Evolutionary conservation across 768 basidiomycete genomes (phyloP).

Genomic region (Albatrellus ellisii): DNA sequence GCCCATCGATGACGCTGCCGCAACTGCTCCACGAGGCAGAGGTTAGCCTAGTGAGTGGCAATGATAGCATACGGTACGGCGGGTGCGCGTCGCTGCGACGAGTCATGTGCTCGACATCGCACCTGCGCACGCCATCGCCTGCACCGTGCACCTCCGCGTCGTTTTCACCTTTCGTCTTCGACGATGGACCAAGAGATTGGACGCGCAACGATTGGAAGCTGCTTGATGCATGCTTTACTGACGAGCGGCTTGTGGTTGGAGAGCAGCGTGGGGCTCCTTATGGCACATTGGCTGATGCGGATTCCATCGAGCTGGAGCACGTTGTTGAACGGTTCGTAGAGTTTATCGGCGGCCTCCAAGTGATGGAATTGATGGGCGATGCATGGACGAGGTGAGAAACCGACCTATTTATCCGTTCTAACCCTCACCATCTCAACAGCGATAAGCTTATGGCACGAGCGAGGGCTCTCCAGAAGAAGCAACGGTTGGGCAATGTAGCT

Average conservation of each 20-base stretch:
- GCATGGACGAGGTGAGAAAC: conserved; percentile 43
- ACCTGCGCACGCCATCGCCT: conserved; percentile 11
- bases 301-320: conserved; percentile 35
- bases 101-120: background rate
- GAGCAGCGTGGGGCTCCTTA: conserved; percentile 17
- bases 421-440: conserved; percentile 21
- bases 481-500: conserved; percentile 41
- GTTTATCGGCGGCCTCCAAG: conserved; percentile 32
- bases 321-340: conserved; percentile 50
- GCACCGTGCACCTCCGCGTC: background rate
- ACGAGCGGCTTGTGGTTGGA: conserved; percentile 44
- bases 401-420: background rate
- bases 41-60: conserved; percentile 20
- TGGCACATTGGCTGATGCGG: conserved; percentile 35
- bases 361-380: conserved; percentile 28
- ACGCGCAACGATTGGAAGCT: conserved; percentile 68
- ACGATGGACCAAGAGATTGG: conserved; percentile 32
- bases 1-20: conserved; percentile 37
- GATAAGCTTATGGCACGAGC: conserved; percentile 37
- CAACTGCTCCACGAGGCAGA: conserved; percentile 50
- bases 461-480: conserved; percentile 45
- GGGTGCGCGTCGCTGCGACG: background rate
- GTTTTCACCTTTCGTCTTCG: conserved; percentile 3
- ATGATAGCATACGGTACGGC: conserved; percentile 4
- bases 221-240: conserved; percentile 68